Conservation (phyloP, 768 basidiomycete species). For the Gelatoporia subvermispora region DNA sequence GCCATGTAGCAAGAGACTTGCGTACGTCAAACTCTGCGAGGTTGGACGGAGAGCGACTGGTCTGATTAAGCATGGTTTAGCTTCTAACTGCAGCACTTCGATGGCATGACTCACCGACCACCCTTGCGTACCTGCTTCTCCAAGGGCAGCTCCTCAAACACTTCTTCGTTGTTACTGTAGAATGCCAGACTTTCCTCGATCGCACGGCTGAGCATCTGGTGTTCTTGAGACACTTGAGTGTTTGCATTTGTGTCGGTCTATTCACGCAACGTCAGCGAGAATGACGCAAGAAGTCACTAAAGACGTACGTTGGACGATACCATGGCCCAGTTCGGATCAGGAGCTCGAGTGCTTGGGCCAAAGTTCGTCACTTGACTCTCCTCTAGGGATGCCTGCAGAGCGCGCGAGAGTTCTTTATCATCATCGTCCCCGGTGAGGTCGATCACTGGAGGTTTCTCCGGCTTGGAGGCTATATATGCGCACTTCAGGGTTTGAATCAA, state of each 20-base stretch:
- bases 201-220: slow-evolving; percentile 60
- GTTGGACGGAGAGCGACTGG: slow-evolving; percentile 68
- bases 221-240: slow-evolving; percentile 39
- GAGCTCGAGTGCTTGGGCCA: slow-evolving; percentile 54
- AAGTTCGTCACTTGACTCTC: slow-evolving; percentile 39
- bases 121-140: slow-evolving; percentile 52
- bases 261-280: too few relatives aligned
- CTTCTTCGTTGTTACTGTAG: slow-evolving; percentile 33
- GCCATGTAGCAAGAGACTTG: slow-evolving; percentile 59
- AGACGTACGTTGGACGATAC: slow-evolving; percentile 59
- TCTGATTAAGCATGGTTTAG: slow-evolving; percentile 29
- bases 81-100: not conserved
- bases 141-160: slow-evolving; percentile 45
- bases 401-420: slow-evolving; percentile 42
- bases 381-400: slow-evolving; percentile 50
- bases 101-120: slow-evolving; percentile 42
- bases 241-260: too few relatives aligned
- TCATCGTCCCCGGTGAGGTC: slow-evolving; percentile 63
- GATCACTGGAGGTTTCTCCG: slow-evolving; percentile 32
- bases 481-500: not conserved
- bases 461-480: slow-evolving; percentile 23
- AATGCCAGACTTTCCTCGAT: slow-evolving; percentile 64
- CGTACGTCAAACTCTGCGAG: slow-evolving; percentile 45
- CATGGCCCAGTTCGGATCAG: slow-evolving; percentile 65
- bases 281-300: not conserved